Evolutionary conservation across 768 basidiomycete species (phyloP).

Genomic region (Leccinum subtestaceum): DNA sequence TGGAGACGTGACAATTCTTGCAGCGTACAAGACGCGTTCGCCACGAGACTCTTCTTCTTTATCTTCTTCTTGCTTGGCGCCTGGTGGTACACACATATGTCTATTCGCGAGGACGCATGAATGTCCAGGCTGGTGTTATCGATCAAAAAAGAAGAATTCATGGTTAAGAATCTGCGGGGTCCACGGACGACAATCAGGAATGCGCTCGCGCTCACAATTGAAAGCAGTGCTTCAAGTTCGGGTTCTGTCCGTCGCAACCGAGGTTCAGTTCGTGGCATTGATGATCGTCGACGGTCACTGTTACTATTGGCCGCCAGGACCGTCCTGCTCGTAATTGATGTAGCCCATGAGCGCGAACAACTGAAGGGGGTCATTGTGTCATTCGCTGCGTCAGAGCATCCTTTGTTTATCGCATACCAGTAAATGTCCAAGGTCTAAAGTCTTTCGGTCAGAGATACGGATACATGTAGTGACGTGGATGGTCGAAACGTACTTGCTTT

Average conservation of each 20-base stretch:
- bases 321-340: constrained; percentile 52
- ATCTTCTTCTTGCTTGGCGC: constrained; percentile 62
- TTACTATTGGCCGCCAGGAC: constrained; percentile 66
- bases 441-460: background rate
- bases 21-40: constrained; percentile 47
- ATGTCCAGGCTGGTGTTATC: constrained; percentile 38
- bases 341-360: constrained; percentile 40
- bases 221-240: constrained; percentile 56
- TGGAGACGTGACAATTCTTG: constrained; percentile 53
- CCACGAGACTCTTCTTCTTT: constrained; percentile 55
- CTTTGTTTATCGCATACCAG: background rate
- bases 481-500: background rate
- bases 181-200: background rate
- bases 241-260: constrained; percentile 68
- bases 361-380: constrained; percentile 17
- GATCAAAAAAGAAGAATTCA: background rate
- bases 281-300: constrained; percentile 52
- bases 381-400: background rate
- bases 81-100: constrained; percentile 56
- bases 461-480: background rate
- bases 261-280: constrained; percentile 54
- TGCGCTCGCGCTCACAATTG: constrained; percentile 43
- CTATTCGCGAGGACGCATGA: constrained; percentile 39
- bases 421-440: constrained; percentile 13
- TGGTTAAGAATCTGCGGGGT: background rate